These are phyloP conservation scores for Xylaria sp. DNA, from an alignment of 2,329 filamentous ascomycete species.

Conservation along the genomic window DNA sequence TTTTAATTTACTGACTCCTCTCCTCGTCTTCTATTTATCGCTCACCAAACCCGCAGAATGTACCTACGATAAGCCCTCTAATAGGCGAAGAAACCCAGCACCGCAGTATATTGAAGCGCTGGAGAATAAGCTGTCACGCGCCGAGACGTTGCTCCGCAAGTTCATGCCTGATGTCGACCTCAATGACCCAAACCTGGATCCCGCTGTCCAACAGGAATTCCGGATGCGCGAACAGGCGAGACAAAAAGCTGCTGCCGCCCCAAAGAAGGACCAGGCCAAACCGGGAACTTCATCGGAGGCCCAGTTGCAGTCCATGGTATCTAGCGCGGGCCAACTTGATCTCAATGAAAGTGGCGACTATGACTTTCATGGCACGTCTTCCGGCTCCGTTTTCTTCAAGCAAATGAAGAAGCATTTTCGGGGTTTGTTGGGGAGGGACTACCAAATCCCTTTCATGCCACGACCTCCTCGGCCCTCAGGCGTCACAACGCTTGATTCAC, in stretches of 20 bases:
- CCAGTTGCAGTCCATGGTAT: constrained; percentile 91
- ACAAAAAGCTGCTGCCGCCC: constrained; percentile 49
- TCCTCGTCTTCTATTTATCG: constrained; percentile 27
- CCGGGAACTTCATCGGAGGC: constrained; percentile 59
- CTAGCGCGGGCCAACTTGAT: constrained; percentile 87
- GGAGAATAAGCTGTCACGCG: constrained; percentile 80
- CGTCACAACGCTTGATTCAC: constrained; percentile 70
- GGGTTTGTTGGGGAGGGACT: constrained; percentile 70
- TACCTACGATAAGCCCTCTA: constrained; percentile 94
- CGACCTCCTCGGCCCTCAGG: constrained; percentile 54
- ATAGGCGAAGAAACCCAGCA: constrained; percentile 85
- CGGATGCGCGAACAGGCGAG: constrained; percentile 60
- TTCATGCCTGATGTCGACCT: constrained; percentile 85
- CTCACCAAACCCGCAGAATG: constrained; percentile 66
- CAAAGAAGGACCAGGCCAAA: constrained; percentile 45
- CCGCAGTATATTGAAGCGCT: constrained; percentile 93
- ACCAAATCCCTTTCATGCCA: constrained; percentile 64
- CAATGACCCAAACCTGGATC: constrained; percentile 82
- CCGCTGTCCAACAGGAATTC: constrained; percentile 73
- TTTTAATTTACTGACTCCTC: constrained; percentile 14
- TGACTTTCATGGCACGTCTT: constrained; percentile 95
- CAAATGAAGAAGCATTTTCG: constrained; percentile 89
- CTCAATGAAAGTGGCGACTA: constrained; percentile 89
- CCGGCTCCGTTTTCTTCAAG: constrained; percentile 85
- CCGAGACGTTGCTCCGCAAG: constrained; percentile 77